These are phyloP conservation scores for Avena atlantica DNA, from an alignment of 176 grass and related monocot genomes.

Conservation along the genomic window DNA sequence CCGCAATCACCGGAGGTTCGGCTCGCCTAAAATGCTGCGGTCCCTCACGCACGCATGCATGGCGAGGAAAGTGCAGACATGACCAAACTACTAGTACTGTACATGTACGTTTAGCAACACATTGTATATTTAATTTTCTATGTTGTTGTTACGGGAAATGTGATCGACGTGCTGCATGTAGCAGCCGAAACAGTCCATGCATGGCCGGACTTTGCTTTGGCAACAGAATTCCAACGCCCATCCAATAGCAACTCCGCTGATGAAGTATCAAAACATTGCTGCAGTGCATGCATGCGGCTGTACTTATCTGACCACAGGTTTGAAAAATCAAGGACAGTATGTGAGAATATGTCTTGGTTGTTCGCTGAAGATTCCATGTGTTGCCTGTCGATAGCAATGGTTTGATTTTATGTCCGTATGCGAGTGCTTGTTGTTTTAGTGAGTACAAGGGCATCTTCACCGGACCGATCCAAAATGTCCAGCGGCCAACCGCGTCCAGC, in stretches of 20 bases:
- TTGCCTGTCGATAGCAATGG: background rate
- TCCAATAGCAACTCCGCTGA: background rate
- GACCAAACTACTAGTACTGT: background rate
- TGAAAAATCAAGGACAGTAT: background rate
- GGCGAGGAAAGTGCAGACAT: background rate
- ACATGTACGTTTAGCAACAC: background rate
- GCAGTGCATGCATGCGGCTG: background rate
- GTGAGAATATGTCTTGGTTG: background rate
- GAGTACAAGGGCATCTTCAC: too few relatives aligned
- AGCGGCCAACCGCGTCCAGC: too few relatives aligned
- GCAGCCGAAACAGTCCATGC: background rate
- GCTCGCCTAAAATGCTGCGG: conserved; percentile 13
- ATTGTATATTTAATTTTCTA: too few relatives aligned
- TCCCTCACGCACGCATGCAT: background rate
- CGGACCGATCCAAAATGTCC: rapidly evolving
- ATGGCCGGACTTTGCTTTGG: background rate
- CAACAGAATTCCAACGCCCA: background rate
- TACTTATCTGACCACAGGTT: background rate
- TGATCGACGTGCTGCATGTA: background rate
- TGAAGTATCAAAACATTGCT: background rate
- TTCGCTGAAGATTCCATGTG: background rate
- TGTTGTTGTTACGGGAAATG: background rate
- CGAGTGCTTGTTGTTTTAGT: background rate
- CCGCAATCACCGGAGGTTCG: conserved; percentile 27
- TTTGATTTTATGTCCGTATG: background rate